Conservation (phyloP, 371 early-diverging fungal species). For the Apophysomyces variabilis region DNA sequence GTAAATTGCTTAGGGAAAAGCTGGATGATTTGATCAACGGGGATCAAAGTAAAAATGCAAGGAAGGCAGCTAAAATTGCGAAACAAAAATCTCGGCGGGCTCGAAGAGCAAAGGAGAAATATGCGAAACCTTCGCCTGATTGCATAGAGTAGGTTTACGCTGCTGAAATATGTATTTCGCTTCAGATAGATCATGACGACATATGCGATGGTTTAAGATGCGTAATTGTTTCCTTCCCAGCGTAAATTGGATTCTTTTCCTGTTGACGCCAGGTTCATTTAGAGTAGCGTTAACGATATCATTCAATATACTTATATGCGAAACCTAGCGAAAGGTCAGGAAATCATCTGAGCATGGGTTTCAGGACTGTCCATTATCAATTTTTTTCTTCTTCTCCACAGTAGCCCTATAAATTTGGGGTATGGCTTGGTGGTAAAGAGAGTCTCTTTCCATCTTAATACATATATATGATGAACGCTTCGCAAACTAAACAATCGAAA, state of each 20-base stretch:
- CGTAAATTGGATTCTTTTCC: no score
- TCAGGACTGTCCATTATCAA: constrained; percentile 4
- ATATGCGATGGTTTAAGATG: no score
- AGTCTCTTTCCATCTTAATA: not conserved
- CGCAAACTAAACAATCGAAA: not conserved
- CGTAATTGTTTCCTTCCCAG: no score
- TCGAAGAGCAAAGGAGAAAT: constrained; percentile 54
- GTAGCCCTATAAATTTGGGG: constrained; percentile 8
- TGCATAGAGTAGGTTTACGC: no score
- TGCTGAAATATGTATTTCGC: no score
- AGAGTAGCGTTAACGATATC: no score
- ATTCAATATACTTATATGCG: constrained; percentile 22
- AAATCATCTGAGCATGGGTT: constrained; percentile 3
- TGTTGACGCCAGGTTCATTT: no score
- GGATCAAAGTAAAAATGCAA: constrained; percentile 62
- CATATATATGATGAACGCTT: not conserved
- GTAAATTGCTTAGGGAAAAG: constrained; percentile 68
- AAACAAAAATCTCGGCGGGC: constrained; percentile 63
- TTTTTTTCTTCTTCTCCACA: not conserved
- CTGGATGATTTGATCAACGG: constrained; percentile 77
- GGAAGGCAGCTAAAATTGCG: constrained; percentile 67
- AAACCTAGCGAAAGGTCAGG: not conserved
- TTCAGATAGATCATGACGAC: no score
- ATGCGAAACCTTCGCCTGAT: constrained; percentile 20
- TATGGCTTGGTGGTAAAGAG: not conserved